phyloP scores from a whole-genome alignment of 441 rosid species.

The Hypseocharis bilobata region DNA sequence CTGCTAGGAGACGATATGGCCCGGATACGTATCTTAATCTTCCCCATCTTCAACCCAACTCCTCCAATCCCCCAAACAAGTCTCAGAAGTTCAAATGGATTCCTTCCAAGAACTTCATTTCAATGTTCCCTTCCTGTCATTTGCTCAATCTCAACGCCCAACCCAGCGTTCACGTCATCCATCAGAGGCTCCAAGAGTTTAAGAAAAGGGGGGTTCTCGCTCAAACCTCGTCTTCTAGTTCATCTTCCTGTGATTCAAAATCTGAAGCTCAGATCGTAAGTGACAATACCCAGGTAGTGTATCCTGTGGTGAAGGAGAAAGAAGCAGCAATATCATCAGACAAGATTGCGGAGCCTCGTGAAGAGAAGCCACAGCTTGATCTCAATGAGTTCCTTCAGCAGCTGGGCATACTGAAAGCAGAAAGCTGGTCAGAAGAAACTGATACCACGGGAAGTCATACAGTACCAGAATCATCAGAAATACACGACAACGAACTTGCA shows the following conservation, averaged over 20 bases:
- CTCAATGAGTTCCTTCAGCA: slow-evolving; percentile 86
- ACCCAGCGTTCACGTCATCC: slow-evolving; percentile 76
- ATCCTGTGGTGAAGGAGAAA: slow-evolving; percentile 22
- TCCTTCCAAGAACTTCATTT: slow-evolving; percentile 74
- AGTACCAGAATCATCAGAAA: slow-evolving; percentile 29
- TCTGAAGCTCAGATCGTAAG: slow-evolving; percentile 19
- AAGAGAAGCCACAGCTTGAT: slow-evolving; percentile 75
- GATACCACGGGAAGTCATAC: slow-evolving; percentile 23
- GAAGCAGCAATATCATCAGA: slow-evolving; percentile 30
- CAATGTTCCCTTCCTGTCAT: slow-evolving; percentile 69
- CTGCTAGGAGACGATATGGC: slow-evolving; percentile 67
- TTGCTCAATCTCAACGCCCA: slow-evolving; percentile 78
- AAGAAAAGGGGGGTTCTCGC: slow-evolving; percentile 37
- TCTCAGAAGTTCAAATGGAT: slow-evolving; percentile 59
- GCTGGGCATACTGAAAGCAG: slow-evolving; percentile 56
- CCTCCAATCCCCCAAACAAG: slow-evolving; percentile 22
- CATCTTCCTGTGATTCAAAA: slow-evolving; percentile 43
- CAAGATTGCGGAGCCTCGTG: slow-evolving; percentile 10
- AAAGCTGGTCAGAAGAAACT: slow-evolving; percentile 25
- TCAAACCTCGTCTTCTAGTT: slow-evolving; percentile 32
- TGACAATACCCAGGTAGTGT: slow-evolving; percentile 23
- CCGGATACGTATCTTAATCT: slow-evolving; percentile 79
- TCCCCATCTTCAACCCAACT: slow-evolving; percentile 27
- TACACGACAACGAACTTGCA: slow-evolving; percentile 32
- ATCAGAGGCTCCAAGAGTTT: slow-evolving; percentile 80